These are phyloP conservation scores for Omphalotus guepiniiformis DNA, from an alignment of 768 basidiomycete genomes.

Conservation along the genomic window DNA sequence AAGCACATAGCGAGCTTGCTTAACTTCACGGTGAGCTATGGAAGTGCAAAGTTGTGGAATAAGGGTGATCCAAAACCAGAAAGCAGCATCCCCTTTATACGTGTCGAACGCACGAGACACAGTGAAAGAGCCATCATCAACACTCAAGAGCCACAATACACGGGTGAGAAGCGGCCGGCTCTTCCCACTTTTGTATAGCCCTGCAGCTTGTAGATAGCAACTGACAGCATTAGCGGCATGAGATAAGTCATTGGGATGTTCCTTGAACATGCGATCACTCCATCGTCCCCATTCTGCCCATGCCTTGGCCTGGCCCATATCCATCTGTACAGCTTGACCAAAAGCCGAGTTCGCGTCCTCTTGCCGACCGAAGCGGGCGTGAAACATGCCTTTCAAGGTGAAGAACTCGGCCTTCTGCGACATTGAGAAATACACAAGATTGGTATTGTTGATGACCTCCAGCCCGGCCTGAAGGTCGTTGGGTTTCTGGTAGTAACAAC, in stretches of 20 bases:
- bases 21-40: conserved; percentile 86
- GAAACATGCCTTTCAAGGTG: conserved; percentile 98
- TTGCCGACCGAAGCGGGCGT: conserved; percentile 76
- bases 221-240: conserved; percentile 90
- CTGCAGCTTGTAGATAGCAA: conserved; percentile 96
- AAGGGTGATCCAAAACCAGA: conserved; percentile 99
- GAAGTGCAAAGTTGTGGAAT: conserved; percentile 93
- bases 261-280: conserved; percentile 92
- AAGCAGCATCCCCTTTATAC: conserved; percentile 93
- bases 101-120: conserved; percentile 85
- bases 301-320: conserved; percentile 90
- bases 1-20: conserved; percentile 86
- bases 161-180: conserved; percentile 87
- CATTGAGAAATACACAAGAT: conserved; percentile 94
- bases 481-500: conserved; percentile 95
- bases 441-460: conserved; percentile 99
- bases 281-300: conserved; percentile 99
- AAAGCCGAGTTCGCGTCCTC: conserved; percentile 93
- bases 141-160: conserved; percentile 92
- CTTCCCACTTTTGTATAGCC: conserved; percentile 91
- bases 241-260: conserved; percentile 65
- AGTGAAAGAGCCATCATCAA: conserved; percentile 74
- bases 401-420: conserved; percentile 98
- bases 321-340: conserved; percentile 93
- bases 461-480: conserved; percentile 91